phyloP scores from a whole-genome alignment of 2,329 filamentous ascomycete species.

The Helminthosporium solani region DNA sequence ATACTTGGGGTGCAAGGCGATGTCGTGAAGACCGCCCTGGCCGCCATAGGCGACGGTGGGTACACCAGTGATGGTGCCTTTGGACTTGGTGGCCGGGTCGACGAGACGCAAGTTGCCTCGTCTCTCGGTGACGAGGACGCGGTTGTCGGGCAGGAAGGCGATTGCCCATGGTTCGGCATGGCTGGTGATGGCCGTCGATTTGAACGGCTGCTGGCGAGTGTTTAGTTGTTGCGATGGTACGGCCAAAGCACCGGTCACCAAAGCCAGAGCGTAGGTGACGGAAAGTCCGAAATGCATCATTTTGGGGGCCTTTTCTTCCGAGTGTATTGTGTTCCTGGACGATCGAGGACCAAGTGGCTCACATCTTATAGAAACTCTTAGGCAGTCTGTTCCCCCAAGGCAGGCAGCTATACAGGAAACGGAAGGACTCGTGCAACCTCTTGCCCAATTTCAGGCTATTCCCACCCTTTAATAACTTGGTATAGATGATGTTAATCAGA shows the following conservation, averaged over 20 bases:
- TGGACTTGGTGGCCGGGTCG: constrained; percentile 13
- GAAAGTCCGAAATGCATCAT: constrained; percentile 19
- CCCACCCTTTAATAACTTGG: constrained; percentile 9
- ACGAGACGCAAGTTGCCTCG: constrained; percentile 18
- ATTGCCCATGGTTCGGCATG: constrained; percentile 18
- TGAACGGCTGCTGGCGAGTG: constrained; percentile 18
- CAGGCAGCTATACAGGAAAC: constrained; percentile 1
- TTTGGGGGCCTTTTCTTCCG: constrained; percentile 4
- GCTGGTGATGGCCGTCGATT: constrained; percentile 17
- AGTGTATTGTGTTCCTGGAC: constrained; percentile 8
- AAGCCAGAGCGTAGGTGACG: constrained; percentile 13
- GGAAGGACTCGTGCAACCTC: constrained; percentile 7
- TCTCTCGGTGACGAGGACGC: constrained; percentile 17
- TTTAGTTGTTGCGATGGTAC: constrained; percentile 15
- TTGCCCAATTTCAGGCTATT: constrained; percentile 12
- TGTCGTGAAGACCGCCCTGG: constrained; percentile 19
- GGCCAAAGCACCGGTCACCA: constrained; percentile 17
- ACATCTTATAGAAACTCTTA: constrained; percentile 5
- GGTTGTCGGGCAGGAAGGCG: constrained; percentile 20
- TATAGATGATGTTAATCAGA: constrained; percentile 10
- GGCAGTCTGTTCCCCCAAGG: constrained; percentile 5
- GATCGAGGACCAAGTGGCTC: constrained; percentile 6
- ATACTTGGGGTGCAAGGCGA: constrained; percentile 19
- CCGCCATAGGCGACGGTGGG: constrained; percentile 17
- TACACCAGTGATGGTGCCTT: constrained; percentile 17